A percentile compares a stretch with the other conserved stretches of the same genome.
Conservation (phyloP, 129 eudicot species). For the Logfia minima region DNA sequence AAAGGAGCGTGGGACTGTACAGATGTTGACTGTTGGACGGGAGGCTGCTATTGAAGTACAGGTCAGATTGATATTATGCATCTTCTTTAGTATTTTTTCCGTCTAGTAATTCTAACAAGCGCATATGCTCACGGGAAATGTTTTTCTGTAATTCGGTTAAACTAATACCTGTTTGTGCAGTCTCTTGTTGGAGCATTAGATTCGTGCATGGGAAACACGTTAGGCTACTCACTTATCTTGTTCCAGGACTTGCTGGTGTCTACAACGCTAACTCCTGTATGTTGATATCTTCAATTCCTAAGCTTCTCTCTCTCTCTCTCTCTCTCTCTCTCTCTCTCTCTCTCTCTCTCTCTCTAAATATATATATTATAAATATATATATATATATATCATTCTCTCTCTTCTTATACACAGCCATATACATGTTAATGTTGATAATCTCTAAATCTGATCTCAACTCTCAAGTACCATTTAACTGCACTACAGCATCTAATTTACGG, state of each 20-base stretch:
- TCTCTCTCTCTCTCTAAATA: background rate
- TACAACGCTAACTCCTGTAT: constrained; percentile 82
- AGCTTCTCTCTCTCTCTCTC: background rate
- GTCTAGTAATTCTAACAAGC: background rate
- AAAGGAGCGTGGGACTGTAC: constrained; percentile 86
- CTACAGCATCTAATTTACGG: background rate
- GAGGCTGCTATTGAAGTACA: constrained; percentile 98
- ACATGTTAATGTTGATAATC: background rate
- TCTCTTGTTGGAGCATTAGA: constrained; percentile 73
- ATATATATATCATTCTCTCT: too few species aligned
- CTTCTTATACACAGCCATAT: background rate
- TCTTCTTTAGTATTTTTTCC: constrained; percentile 3
- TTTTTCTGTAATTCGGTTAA: constrained; percentile 8
- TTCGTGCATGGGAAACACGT: constrained; percentile 62
- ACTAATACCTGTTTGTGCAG: constrained; percentile 49
- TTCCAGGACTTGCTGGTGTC: constrained; percentile 94
- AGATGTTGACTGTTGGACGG: constrained; percentile 91
- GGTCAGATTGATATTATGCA: constrained; percentile 40
- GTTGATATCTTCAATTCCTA: constrained; percentile 20
- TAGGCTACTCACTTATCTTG: constrained; percentile 76
- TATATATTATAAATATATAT: too few species aligned
- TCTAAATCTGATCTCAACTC: background rate
- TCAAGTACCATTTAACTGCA: background rate
- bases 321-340: background rate
- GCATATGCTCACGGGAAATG: background rate